A percentile compares a stretch with the other conserved stretches of the same genome.
phyloP scores from a whole-genome alignment of 1,284 basidiomycete species.

The Xanthoconium separans region DNA sequence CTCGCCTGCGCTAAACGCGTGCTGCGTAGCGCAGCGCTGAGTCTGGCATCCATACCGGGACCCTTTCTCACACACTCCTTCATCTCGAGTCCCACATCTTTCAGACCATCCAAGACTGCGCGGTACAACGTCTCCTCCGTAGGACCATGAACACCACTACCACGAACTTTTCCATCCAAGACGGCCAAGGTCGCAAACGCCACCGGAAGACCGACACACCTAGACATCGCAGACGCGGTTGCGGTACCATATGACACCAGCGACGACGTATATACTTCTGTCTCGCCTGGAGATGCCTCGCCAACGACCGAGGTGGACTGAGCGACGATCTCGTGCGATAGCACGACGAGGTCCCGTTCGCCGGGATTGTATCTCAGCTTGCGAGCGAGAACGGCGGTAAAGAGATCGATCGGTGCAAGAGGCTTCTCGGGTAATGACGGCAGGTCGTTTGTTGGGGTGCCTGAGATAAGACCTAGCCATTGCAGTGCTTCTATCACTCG shows the following conservation, averaged over 20 bases:
- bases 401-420: slow-evolving; percentile 71
- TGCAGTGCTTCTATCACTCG: slow-evolving; percentile 52
- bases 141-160: slow-evolving; percentile 68
- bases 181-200: slow-evolving; percentile 77
- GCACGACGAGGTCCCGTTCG: slow-evolving; percentile 87
- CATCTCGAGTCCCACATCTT: slow-evolving; percentile 65
- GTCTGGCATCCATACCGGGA: slow-evolving; percentile 30
- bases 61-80: slow-evolving; percentile 46
- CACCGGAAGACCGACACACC: slow-evolving; percentile 84
- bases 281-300: slow-evolving; percentile 29
- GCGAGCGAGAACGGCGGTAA: slow-evolving; percentile 74
- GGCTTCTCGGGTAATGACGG: slow-evolving; percentile 44
- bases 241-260: slow-evolving; percentile 72
- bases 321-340: slow-evolving; percentile 80
- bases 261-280: slow-evolving; percentile 71
- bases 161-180: slow-evolving; percentile 61
- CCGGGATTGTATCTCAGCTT: slow-evolving; percentile 70
- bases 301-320: slow-evolving; percentile 14
- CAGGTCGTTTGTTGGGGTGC: slow-evolving; percentile 1
- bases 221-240: slow-evolving; percentile 79
- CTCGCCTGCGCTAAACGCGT: background rate
- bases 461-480: slow-evolving; percentile 51
- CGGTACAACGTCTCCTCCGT: slow-evolving; percentile 58
- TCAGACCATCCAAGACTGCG: slow-evolving; percentile 60
- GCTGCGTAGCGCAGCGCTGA: slow-evolving; percentile 23